Percentiles rank a stretch among this genome's conserved stretches.
These are phyloP conservation scores for Leishmania arabica DNA, from an alignment of 208 protist species.

Conservation along the genomic window DNA sequence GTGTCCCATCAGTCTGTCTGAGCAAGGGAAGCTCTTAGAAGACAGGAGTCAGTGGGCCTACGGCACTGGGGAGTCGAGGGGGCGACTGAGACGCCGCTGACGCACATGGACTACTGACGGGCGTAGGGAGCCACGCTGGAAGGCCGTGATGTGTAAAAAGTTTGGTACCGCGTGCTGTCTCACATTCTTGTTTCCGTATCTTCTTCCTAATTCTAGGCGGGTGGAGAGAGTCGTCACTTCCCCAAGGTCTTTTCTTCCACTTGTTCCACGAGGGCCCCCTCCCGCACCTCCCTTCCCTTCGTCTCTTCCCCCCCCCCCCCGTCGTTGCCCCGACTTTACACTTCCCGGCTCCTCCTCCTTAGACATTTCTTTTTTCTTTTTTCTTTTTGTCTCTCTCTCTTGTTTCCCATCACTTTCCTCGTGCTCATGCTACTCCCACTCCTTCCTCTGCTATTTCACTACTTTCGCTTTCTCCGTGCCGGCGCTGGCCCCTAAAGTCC, in stretches of 20 bases:
- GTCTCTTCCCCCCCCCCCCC: background rate
- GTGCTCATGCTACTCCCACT: background rate
- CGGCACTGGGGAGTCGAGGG: background rate
- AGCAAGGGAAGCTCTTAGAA: background rate
- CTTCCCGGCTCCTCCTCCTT: background rate
- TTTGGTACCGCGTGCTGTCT: background rate
- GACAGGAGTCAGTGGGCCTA: background rate
- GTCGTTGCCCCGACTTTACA: background rate
- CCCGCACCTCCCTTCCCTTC: constrained; percentile 11
- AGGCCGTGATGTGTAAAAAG: background rate
- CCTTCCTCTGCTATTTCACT: constrained; percentile 9
- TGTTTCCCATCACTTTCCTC: background rate
- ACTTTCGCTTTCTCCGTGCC: constrained; percentile 8
- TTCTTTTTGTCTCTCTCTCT: background rate
- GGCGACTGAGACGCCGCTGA: background rate
- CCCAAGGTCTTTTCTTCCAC: background rate
- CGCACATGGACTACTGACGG: background rate
- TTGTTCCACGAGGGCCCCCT: background rate
- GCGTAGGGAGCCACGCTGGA: background rate
- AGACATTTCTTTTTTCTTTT: background rate
- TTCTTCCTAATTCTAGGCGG: background rate
- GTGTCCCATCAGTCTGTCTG: background rate
- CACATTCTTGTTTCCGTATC: background rate
- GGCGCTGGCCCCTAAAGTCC: background rate
- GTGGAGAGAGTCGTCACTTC: background rate